Conservation (phyloP, 176 grass and related monocot species). For the Themeda triandra region DNA sequence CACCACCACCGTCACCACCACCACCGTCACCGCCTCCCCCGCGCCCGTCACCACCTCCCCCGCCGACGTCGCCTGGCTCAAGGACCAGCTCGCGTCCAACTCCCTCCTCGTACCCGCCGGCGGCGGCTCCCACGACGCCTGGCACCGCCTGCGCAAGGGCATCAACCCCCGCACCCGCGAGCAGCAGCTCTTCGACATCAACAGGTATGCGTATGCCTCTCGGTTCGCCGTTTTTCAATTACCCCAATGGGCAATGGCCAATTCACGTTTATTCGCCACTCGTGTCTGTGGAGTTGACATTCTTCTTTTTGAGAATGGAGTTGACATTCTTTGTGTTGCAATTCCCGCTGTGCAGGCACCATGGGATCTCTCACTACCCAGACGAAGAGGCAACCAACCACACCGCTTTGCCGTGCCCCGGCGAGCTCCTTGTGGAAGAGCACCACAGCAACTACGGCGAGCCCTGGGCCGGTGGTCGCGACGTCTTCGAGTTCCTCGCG, state of each 20-base stretch:
- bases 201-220: constrained; percentile 43
- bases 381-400: constrained; percentile 51
- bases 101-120: constrained; percentile 48
- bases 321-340: constrained; percentile 13
- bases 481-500: constrained; percentile 85
- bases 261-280: background rate
- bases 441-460: constrained; percentile 98
- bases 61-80: constrained; percentile 76
- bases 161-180: constrained; percentile 91
- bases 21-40: constrained; percentile 21
- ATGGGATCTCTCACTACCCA: constrained; percentile 83
- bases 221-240: background rate
- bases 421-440: constrained; percentile 89
- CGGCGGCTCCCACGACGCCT: constrained; percentile 36
- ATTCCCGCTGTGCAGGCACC: constrained; percentile 41
- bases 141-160: constrained; percentile 83
- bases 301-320: too few relatives aligned
- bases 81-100: constrained; percentile 58
- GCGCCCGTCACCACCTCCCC: constrained; percentile 45
- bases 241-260: background rate
- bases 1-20: constrained; percentile 47
- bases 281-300: background rate
- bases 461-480: constrained; percentile 81
- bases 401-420: constrained; percentile 69
- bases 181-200: constrained; percentile 78